Evolutionary conservation across 208 protist genomes (phyloP).

Genomic region (Phytomonas francai): DNA sequence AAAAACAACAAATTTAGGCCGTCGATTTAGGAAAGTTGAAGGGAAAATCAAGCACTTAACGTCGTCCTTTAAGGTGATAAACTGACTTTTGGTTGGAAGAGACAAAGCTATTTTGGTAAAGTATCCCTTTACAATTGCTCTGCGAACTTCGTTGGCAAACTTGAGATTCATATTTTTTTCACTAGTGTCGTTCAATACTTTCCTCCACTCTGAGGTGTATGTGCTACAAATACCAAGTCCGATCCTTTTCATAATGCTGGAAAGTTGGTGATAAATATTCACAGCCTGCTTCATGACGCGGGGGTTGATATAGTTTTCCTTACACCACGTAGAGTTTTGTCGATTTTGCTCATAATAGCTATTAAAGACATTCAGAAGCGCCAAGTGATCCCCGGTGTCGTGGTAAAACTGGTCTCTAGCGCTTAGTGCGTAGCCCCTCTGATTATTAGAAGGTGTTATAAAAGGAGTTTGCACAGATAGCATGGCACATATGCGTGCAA

Average conservation of each 20-base stretch:
- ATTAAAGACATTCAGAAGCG: slow-evolving; percentile 92
- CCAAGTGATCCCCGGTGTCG: slow-evolving; percentile 95
- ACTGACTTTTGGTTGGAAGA: slow-evolving; percentile 92
- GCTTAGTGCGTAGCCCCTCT: slow-evolving; percentile 61
- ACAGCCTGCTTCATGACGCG: slow-evolving; percentile 91
- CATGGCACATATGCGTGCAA: slow-evolving; percentile 97
- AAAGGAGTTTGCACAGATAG: slow-evolving; percentile 84
- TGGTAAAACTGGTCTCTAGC: slow-evolving; percentile 94
- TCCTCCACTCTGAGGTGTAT: slow-evolving; percentile 28
- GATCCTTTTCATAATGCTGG: slow-evolving; percentile 85
- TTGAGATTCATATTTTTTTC: slow-evolving; percentile 12
- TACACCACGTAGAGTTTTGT: slow-evolving; percentile 91
- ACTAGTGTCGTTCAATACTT: slow-evolving; percentile 1
- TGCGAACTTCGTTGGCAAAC: slow-evolving; percentile 85
- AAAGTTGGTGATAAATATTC: slow-evolving; percentile 94
- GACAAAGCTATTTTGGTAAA: slow-evolving; percentile 96
- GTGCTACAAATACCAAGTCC: slow-evolving; percentile 46
- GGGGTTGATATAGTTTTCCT: slow-evolving; percentile 96
- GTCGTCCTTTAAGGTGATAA: slow-evolving; percentile 96
- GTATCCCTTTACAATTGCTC: slow-evolving; percentile 89
- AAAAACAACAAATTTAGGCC: slow-evolving; percentile 97
- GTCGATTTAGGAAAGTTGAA: slow-evolving; percentile 86
- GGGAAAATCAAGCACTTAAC: slow-evolving; percentile 90
- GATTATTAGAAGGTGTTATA: slow-evolving; percentile 53
- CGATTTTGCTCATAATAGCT: slow-evolving; percentile 46